Base-by-base conservation (phyloP, 2,329 filamentous ascomycete genomes). In the Cercospora sp. region DNA sequence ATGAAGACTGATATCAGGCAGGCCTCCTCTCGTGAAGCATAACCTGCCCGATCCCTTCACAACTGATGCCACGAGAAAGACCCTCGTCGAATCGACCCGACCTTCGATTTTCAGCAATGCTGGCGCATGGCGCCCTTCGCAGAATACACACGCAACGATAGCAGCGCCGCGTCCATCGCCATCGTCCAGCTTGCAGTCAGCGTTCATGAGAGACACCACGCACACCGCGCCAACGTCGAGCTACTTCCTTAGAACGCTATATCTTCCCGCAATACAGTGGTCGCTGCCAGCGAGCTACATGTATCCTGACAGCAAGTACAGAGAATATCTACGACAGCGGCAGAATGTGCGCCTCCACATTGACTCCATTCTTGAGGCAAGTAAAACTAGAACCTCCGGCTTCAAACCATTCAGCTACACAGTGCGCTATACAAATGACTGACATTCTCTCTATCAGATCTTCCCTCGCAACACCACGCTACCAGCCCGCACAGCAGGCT, bases 401-500 rank as follows among this genome's bases (percentile, higher is more conserved):
- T 13, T 10, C 16, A 7, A 7, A 28, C 12, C 9, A 36, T 8
- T 13, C 8, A 31, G 30, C 30, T 23, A 36, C n/a, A 18, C 8
- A 23, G 4, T 13, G 23, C 31, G 51, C n/a, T 68, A 26, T 28
- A 66, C 33, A 63, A 64, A 26, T 20, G 28, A n/a, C 36, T 72
- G 51, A 28, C 39, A 16, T n/a, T 42, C 18, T 18, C 51, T 33
- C 30, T 16, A 53, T 18, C 60, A 64, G 62, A 26, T 64, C 36
- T 64, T 64, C 62, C 33, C 48, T 30, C 33, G 48, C 18, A 58
- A n/a, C 8, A 26, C 7, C 12, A 26, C 12, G 12, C 31, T 42
- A 13, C 13, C 53, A 10, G 20, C 30, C 16, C 31, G 62, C 42
- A 58, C 62, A 31, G 53, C 36, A 26, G 55, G 45, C 3, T 18